Evolutionary conservation across 202 grass and related monocot species (phyloP).

Genomic region (Sporobolus alterniflorus): DNA sequence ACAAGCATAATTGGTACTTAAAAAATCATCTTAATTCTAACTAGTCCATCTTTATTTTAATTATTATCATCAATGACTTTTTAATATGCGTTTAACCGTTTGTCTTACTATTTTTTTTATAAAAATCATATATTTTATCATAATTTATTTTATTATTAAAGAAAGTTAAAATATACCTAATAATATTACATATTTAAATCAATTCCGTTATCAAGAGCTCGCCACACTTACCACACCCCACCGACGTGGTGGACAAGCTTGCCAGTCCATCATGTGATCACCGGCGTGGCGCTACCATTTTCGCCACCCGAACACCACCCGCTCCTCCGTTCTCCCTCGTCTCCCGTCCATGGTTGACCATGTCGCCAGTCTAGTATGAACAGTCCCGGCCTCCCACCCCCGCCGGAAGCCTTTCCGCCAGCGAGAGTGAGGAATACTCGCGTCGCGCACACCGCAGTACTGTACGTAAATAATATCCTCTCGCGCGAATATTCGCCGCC

Average conservation of each 20-base stretch:
- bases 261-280: not conserved
- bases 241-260: not conserved
- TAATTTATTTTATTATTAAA: too few relatives aligned
- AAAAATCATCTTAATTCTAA: too few relatives aligned
- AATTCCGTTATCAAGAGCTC: too few relatives aligned
- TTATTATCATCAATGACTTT: too few relatives aligned
- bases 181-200: too few relatives aligned
- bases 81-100: too few relatives aligned
- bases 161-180: too few relatives aligned
- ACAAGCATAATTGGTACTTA: too few relatives aligned
- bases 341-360: not conserved
- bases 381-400: not conserved
- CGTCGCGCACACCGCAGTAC: conserved; percentile 23
- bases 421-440: conserved; percentile 29
- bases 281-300: not conserved
- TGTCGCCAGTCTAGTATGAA: too few relatives aligned
- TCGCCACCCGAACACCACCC: not conserved
- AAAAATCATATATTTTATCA: too few relatives aligned
- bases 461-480: conserved; percentile 33
- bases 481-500: conserved; percentile 72
- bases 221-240: not conserved
- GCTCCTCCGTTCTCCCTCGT: not conserved
- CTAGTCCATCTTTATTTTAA: too few relatives aligned
- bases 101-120: too few relatives aligned
- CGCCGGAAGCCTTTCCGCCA: not conserved